Conservation (phyloP, 805 yeast genomes). For the Spathaspora girioi region DNA sequence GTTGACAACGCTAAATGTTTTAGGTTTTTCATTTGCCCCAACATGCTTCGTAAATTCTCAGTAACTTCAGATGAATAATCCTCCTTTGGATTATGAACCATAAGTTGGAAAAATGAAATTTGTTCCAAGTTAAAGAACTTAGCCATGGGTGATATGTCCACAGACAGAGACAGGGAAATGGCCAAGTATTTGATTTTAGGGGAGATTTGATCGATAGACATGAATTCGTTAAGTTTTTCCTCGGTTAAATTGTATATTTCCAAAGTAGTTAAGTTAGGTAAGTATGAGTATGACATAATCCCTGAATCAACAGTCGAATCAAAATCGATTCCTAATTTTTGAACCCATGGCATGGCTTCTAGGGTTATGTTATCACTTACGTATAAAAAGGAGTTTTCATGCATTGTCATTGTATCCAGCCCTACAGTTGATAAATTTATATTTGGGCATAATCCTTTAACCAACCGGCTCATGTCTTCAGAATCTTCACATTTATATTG, state of each 20-base stretch:
- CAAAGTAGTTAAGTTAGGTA: neutral
- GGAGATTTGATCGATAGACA: neutral
- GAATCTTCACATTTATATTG: no score
- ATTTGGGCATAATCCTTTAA: no score
- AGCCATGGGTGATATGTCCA: neutral
- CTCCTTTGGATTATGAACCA: no score
- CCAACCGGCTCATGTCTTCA: neutral
- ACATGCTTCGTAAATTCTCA: neutral
- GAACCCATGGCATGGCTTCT: no score
- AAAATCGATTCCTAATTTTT: no score
- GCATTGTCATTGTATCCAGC: no score
- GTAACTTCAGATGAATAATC: neutral
- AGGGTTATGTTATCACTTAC: no score
- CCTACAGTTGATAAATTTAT: no score
- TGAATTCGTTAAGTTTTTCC: neutral
- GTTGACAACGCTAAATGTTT: neutral
- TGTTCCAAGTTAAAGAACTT: neutral
- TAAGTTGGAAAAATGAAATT: neutral
- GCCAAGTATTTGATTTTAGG: neutral
- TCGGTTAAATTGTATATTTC: neutral
- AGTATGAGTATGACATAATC: neutral
- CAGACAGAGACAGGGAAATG: neutral
- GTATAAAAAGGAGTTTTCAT: no score
- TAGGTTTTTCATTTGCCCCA: neutral
- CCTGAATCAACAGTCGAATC: no score